Evolutionary conservation across 73 alveolate genomes (phyloP).

Genomic region (Stentor roeselii): DNA sequence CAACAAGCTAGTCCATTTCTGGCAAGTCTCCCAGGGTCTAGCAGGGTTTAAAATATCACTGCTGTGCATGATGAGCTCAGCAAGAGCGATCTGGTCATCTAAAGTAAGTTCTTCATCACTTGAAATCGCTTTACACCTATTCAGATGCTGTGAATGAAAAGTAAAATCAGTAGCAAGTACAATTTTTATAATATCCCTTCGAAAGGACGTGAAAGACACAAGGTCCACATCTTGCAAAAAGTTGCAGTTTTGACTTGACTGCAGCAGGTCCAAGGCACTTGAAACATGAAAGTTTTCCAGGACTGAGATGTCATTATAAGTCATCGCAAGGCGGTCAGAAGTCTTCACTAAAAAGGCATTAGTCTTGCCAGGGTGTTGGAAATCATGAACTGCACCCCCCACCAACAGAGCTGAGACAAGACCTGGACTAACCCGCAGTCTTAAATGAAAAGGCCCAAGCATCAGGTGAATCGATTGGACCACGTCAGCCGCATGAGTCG

Average conservation of each 20-base stretch:
- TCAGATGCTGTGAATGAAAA: slow-evolving; percentile 47
- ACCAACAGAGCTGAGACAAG: slow-evolving; percentile 26
- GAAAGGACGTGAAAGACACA: slow-evolving; percentile 46
- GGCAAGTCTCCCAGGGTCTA: slow-evolving; percentile 46
- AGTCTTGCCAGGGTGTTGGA: slow-evolving; percentile 48
- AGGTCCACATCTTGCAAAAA: slow-evolving; percentile 49
- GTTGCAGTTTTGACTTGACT: slow-evolving; percentile 48
- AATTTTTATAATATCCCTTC: slow-evolving; percentile 66
- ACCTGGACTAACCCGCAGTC: slow-evolving; percentile 32
- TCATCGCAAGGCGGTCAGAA: slow-evolving; percentile 34
- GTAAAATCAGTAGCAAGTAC: slow-evolving; percentile 80
- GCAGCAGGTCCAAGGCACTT: slow-evolving; percentile 45
- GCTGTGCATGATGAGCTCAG: slow-evolving; percentile 60
- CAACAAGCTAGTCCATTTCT: slow-evolving; percentile 67
- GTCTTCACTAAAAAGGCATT: slow-evolving; percentile 33
- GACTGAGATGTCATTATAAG: slow-evolving; percentile 44
- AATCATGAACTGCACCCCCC: slow-evolving; percentile 31
- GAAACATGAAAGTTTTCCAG: slow-evolving; percentile 52
- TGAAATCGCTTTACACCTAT: slow-evolving; percentile 37
- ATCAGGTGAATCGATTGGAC: slow-evolving; percentile 43
- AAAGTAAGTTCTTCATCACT: slow-evolving; percentile 37
- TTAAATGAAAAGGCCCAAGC: slow-evolving; percentile 37
- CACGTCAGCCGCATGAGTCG: slow-evolving; percentile 69
- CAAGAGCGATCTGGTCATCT: slow-evolving; percentile 35
- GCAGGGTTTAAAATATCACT: slow-evolving; percentile 81